Evolutionary conservation across 2,329 filamentous ascomycete species (phyloP).

Genomic region (Dothideomycetes sp.): DNA sequence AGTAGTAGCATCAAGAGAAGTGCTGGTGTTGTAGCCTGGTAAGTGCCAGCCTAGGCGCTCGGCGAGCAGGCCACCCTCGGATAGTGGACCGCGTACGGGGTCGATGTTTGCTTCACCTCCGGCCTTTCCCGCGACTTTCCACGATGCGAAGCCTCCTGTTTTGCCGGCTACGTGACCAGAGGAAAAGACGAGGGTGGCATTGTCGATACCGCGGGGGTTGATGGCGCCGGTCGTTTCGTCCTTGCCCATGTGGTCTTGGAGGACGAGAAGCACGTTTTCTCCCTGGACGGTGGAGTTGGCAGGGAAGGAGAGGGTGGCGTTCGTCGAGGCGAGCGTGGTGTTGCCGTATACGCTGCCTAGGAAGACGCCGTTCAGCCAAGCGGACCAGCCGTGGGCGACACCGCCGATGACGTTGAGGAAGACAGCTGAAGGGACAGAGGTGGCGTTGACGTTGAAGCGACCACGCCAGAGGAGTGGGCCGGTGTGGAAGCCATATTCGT

Average conservation of each 20-base stretch:
- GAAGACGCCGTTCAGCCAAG: constrained; percentile 46
- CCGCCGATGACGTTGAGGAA: constrained; percentile 42
- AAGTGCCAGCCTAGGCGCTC: constrained; percentile 50
- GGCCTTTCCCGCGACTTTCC: constrained; percentile 49
- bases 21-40: constrained; percentile 37
- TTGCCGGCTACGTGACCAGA: too few species aligned
- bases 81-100: constrained; percentile 43
- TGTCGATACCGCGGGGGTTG: constrained; percentile 41
- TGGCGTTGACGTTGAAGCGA: constrained; percentile 25
- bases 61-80: constrained; percentile 48
- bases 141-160: too few species aligned
- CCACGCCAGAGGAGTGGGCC: constrained; percentile 31
- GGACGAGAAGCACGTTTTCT: constrained; percentile 41
- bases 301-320: constrained; percentile 38
- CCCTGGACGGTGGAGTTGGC: constrained; percentile 28
- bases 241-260: constrained; percentile 51
- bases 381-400: constrained; percentile 42
- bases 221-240: constrained; percentile 40
- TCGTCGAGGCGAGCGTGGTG: constrained; percentile 28
- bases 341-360: constrained; percentile 45
- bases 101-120: constrained; percentile 43
- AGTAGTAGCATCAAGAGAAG: too few species aligned
- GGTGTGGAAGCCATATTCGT: constrained; percentile 31
- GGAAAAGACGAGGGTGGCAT: constrained; percentile 39
- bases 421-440: constrained; percentile 27